Evolutionary conservation across 495 filamentous ascomycete genomes (phyloP).

Genomic region (Aspergillus diversus): DNA sequence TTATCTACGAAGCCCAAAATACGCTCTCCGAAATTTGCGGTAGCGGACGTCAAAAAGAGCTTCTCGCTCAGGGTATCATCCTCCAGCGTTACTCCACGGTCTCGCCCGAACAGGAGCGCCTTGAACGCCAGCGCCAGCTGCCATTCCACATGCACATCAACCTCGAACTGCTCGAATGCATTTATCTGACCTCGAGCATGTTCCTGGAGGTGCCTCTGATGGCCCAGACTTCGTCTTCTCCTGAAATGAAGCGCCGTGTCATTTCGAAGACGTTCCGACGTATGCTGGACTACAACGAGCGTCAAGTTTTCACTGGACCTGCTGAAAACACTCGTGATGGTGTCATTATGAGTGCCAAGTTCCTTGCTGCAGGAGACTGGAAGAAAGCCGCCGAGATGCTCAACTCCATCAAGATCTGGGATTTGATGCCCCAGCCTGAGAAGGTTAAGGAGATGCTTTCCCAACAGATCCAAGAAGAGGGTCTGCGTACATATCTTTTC

Average conservation of each 20-base stretch:
- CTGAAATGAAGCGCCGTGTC: constrained; percentile 94
- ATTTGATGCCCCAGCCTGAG: constrained; percentile 82
- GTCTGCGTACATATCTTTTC: constrained; percentile 97
- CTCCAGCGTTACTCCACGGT: constrained; percentile 95
- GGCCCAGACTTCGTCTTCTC: constrained; percentile 92
- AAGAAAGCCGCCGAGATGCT: constrained; percentile 93
- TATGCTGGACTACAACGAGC: constrained; percentile 98
- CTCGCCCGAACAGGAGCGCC: constrained; percentile 93
- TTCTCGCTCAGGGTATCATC: constrained; percentile 96
- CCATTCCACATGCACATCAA: constrained; percentile 99
- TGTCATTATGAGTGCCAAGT: constrained; percentile 98
- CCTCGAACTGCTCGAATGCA: constrained; percentile 94
- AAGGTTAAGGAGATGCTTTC: constrained; percentile 96
- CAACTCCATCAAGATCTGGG: constrained; percentile 99
- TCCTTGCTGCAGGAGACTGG: constrained; percentile 95
- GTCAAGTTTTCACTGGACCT: constrained; percentile 97
- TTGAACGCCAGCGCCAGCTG: constrained; percentile 93
- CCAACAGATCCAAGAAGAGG: constrained; percentile 97
- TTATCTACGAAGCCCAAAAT: constrained; percentile 96
- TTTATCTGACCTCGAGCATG: constrained; percentile 99
- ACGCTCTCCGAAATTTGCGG: constrained; percentile 97
- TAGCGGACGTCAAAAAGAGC: constrained; percentile 94
- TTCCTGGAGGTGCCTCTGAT: constrained; percentile 96
- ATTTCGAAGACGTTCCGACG: constrained; percentile 99
- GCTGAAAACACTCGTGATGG: constrained; percentile 98